phyloP scores from a whole-genome alignment of 345 rosid genomes.

The Dipteronia dyeriana region DNA sequence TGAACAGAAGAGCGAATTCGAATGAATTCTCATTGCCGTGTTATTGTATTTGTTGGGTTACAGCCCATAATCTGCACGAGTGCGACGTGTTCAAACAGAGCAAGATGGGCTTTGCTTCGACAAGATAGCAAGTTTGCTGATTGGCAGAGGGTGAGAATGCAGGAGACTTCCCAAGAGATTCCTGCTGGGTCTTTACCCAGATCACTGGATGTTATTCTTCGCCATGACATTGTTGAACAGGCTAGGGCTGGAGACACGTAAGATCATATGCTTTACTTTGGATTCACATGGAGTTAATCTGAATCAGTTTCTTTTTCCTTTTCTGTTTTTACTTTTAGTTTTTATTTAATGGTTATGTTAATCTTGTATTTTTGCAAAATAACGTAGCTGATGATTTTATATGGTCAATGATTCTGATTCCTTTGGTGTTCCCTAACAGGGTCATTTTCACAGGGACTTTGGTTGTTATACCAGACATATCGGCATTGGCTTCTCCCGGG shows the following conservation, averaged over 20 bases:
- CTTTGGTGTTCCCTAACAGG: constrained; percentile 41
- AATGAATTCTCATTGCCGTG: background rate
- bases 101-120: constrained; percentile 82
- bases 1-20: background rate
- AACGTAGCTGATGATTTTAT: background rate
- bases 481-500: constrained; percentile 90
- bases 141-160: constrained; percentile 99
- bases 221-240: constrained; percentile 96
- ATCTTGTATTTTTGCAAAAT: background rate
- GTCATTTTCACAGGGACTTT: constrained; percentile 90
- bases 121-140: constrained; percentile 97
- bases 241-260: constrained; percentile 99
- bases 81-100: constrained; percentile 64
- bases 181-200: constrained; percentile 97
- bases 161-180: constrained; percentile 96
- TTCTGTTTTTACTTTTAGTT: no score
- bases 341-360: background rate
- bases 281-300: background rate
- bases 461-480: constrained; percentile 92
- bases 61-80: constrained; percentile 88
- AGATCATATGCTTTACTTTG: constrained; percentile 21
- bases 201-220: constrained; percentile 89
- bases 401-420: background rate
- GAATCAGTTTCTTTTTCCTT: background rate
- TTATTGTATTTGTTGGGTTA: constrained; percentile 14